These are phyloP conservation scores for Aspergillus campestris DNA, from an alignment of 495 filamentous ascomycete genomes.

Conservation along the genomic window DNA sequence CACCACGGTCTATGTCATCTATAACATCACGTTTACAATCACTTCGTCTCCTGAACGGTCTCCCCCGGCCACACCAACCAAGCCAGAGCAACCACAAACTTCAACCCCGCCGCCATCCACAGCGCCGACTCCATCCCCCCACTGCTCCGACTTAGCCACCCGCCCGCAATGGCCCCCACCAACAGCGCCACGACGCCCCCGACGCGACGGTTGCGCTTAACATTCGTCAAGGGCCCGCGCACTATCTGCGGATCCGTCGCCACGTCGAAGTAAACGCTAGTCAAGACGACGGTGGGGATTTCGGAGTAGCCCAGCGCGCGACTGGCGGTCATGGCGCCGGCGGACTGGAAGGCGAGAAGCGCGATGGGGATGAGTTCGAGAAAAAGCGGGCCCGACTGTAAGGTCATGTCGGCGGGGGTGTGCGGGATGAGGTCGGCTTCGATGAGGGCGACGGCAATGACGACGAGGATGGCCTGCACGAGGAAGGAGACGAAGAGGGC, in stretches of 20 bases:
- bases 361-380: conserved; percentile 50
- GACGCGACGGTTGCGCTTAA: conserved; percentile 55
- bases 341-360: conserved; percentile 62
- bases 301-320: conserved; percentile 57
- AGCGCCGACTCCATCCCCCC: conserved; percentile 47
- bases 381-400: conserved; percentile 26
- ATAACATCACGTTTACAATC: neutral
- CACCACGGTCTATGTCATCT: no score
- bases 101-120: conserved; percentile 53
- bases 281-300: conserved; percentile 66
- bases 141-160: conserved; percentile 50
- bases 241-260: conserved; percentile 50
- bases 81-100: conserved; percentile 35
- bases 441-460: conserved; percentile 51
- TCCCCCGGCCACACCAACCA: conserved; percentile 37
- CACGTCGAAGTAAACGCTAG: conserved; percentile 61
- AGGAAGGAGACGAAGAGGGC: conserved; percentile 50
- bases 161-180: conserved; percentile 53
- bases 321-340: conserved; percentile 58
- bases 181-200: conserved; percentile 49
- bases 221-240: conserved; percentile 39
- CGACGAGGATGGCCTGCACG: conserved; percentile 45
- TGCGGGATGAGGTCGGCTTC: conserved; percentile 42
- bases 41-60: neutral
- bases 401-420: conserved; percentile 15